Base-by-base conservation (phyloP, 78 protist genomes). In the Dictyostelium brefeldianum region DNA sequence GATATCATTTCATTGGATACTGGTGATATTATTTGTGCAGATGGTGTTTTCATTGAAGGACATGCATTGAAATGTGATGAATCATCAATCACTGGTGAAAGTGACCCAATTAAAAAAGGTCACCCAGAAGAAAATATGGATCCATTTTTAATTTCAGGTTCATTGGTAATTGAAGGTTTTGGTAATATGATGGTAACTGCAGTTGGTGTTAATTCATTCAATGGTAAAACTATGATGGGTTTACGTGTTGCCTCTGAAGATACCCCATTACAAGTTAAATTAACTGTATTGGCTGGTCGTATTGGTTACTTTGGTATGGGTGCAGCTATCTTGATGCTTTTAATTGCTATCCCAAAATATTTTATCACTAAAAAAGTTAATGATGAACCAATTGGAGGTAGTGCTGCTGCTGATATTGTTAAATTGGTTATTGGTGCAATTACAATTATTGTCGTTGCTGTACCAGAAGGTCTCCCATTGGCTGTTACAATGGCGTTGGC, bases 371-470 rank as follows among this genome's bases (percentile, higher is more conserved):
- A 27, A 22, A 90, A 83, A 25, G 95, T 91, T 9, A 43, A 53
- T 4, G 65, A 70, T 43, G 43, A n/a, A 1, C 41, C n/a, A 4
- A 65, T 77, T 57, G 73, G 47, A 29, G n/a, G 71, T 17, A 53
- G 22, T 10, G 59, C 89, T 43, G 92, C 74, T 2, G 47, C 80
- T 9, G 83, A 71, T 18, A 78, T 96, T 36, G 82, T 96, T 25
- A 84, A 89, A 18, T 91, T 71, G 81, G 25, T 99, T 65, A 93
- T 97, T 87, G 79, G 95, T 46, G 96, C 98, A 57, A 91, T 99
- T 80, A 97, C 99, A 29, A 96, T 99, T 54, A 71, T 99, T 57
- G 99, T 98, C 62, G 99, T 98, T n/a, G 98, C 99, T 46, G 98
- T 99, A 5, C 99, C 99, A 12, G 99, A 98, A 59, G 99, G 98